These are phyloP conservation scores for Neonectria neomacrospora DNA, from an alignment of 2,329 filamentous ascomycete genomes.

Conservation along the genomic window DNA sequence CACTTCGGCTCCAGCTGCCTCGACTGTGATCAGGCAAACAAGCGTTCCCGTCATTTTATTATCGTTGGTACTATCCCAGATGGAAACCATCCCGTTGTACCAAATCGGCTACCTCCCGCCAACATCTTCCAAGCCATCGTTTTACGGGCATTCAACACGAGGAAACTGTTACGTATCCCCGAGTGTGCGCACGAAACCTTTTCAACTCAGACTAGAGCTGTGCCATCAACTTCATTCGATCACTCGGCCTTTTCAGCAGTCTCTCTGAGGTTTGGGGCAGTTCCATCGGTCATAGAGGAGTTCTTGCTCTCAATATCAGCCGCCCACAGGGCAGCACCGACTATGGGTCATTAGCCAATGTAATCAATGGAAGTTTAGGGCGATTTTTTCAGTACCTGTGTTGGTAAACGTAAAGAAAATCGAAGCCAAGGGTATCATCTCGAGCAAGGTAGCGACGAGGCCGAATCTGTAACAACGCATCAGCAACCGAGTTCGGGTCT, in stretches of 20 bases:
- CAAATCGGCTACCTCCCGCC: background rate
- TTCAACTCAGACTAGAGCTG: background rate
- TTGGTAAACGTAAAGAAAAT: conserved; percentile 93
- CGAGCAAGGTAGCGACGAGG: conserved; percentile 78
- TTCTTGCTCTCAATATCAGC: conserved; percentile 78
- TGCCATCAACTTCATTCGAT: background rate
- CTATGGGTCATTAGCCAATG: conserved; percentile 52
- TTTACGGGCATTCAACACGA: background rate
- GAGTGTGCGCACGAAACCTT: background rate
- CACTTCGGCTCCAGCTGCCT: conserved; percentile 19
- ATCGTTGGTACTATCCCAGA: background rate
- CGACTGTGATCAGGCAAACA: background rate
- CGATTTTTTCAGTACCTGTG: conserved; percentile 62
- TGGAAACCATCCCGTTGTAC: conserved; percentile 8
- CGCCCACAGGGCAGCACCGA: conserved; percentile 94
- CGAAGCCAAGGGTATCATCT: conserved; percentile 84
- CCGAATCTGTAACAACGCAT: conserved; percentile 69
- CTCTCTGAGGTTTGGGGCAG: conserved; percentile 62
- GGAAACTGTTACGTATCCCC: background rate
- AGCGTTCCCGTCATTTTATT: conserved; percentile 2
- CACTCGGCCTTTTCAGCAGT: conserved; percentile 62
- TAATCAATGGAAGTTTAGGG: background rate
- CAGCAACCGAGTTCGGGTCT: conserved; percentile 20
- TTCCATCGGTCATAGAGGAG: conserved; percentile 60
- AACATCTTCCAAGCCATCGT: background rate